Evolutionary conservation across 768 basidiomycete genomes (phyloP).

Genomic region (Lyophyllum shimeji): DNA sequence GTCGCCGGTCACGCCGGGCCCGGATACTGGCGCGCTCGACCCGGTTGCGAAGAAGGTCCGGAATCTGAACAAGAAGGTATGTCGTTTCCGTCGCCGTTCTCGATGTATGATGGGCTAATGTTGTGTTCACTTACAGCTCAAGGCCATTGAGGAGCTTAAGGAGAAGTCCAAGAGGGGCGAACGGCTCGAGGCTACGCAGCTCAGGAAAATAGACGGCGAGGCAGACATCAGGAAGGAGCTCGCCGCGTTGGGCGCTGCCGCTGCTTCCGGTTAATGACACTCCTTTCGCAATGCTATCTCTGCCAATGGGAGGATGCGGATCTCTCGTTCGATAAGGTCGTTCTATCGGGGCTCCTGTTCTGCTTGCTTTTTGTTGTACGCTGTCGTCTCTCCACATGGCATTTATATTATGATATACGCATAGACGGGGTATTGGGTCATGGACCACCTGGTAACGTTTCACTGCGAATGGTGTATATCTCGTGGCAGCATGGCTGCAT

Average conservation of each 20-base stretch:
- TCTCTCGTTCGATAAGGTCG: not conserved
- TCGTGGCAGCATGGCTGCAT: too few relatives aligned
- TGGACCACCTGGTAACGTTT: not conserved
- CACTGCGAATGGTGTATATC: too few relatives aligned
- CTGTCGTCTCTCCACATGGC: not conserved
- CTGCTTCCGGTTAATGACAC: not conserved
- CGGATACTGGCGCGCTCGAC: constrained; percentile 60
- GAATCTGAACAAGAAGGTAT: constrained; percentile 93
- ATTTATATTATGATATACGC: not conserved
- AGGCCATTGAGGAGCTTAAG: constrained; percentile 98
- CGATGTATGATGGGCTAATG: not conserved
- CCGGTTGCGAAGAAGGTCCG: constrained; percentile 89
- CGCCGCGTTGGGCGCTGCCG: constrained; percentile 1
- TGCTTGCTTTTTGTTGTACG: not conserved
- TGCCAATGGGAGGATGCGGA: not conserved
- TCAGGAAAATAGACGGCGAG: constrained; percentile 96
- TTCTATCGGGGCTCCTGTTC: not conserved
- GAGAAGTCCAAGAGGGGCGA: constrained; percentile 89
- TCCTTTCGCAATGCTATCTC: not conserved
- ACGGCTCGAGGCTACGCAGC: constrained; percentile 89
- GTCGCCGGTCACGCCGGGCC: constrained; percentile 53
- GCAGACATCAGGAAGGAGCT: constrained; percentile 83
- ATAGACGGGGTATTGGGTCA: not conserved
- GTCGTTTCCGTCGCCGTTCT: constrained; percentile 17
- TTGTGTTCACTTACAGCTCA: constrained; percentile 54